Evolutionary conservation across 2,329 filamentous ascomycete genomes (phyloP), one percentile per base, ranked within the genome.

Genomic region (Podosphaera fusca): DNA sequence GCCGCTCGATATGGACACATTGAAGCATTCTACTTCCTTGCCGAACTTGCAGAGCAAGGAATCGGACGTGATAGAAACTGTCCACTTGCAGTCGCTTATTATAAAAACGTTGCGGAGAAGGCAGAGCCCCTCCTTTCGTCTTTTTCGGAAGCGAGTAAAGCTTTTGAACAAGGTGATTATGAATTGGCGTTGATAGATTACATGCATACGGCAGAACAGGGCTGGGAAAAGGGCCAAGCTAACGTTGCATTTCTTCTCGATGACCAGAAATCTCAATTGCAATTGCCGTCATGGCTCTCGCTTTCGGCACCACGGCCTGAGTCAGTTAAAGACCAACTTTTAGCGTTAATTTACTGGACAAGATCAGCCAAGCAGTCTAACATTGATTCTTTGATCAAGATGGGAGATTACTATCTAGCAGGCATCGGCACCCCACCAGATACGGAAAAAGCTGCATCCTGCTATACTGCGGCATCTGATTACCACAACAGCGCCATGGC

Each of bases 371-470:
- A 87, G 62, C 94, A 98, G 67, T 79, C 82, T 52, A 98, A 98
- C 62, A 84, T 94, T 51, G 92, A 98, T 70, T 86, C 89, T 0
- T 76, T 95, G 60, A 85, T 98, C 62, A 98, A 98, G 71, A 95
- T 96, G 85, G 92, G 92, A 45, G 94, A 98, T 70, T 96, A 96
- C 70, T 96, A 98, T 69, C 81, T 94, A 36, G 71, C 79, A 57
- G 92, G 92, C 5, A 78, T 89, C 31, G 90, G 90, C 2, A 79
- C 84, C 0, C 72, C 78, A 6, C 64, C 73, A 0, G 85, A 94
- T 62, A 72, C 85, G 21, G 82, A 89, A 63, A 95, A 95, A 69
- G 94, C 94, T 4, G 88, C 89, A 0, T 82, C 85, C 50, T 98
- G 92, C 72, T 98, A 98, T 65, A 84, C 85, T 56, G 85, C 87